Percentiles rank a stretch among this genome's conserved stretches.
Evolutionary conservation across 1,284 basidiomycete species (phyloP).

Genomic region (Xanthoconium separans): DNA sequence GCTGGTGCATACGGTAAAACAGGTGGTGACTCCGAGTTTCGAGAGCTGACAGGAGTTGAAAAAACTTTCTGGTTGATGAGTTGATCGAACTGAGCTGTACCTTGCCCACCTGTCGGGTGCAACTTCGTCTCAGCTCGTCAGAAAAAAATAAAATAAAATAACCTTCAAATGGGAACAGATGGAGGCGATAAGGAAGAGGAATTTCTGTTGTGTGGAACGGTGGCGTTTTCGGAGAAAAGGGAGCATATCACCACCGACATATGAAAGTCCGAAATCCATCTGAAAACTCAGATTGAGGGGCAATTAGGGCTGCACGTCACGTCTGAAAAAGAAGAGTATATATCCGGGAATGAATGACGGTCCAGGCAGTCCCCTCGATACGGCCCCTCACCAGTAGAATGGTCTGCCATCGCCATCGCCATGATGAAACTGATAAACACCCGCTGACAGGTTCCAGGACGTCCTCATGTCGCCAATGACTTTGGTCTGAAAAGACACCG

Average conservation of each 20-base stretch:
- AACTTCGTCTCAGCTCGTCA: constrained; percentile 19
- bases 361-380: constrained; percentile 28
- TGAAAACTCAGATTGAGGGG: constrained; percentile 33
- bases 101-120: constrained; percentile 14
- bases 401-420: constrained; percentile 27
- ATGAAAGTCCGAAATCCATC: constrained; percentile 33
- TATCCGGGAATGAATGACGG: constrained; percentile 27
- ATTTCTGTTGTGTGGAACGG: constrained; percentile 15
- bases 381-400: constrained; percentile 25
- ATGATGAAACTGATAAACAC: constrained; percentile 28
- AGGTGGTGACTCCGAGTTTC: constrained; percentile 9
- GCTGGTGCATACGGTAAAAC: constrained; percentile 2
- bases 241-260: constrained; percentile 27
- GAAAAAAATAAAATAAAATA: constrained; percentile 2
- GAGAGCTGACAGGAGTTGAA: constrained; percentile 4
- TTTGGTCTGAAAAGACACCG: constrained; percentile 55
- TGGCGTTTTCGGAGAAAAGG: constrained; percentile 28
- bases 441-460: constrained; percentile 17
- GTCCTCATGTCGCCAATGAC: constrained; percentile 81
- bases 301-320: constrained; percentile 21
- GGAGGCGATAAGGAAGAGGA: constrained; percentile 21
- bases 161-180: constrained; percentile 24
- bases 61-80: constrained; percentile 22
- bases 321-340: constrained; percentile 20
- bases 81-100: constrained; percentile 17